Conservation (phyloP, 164 flowering plant species). For the Stephania japonica region DNA sequence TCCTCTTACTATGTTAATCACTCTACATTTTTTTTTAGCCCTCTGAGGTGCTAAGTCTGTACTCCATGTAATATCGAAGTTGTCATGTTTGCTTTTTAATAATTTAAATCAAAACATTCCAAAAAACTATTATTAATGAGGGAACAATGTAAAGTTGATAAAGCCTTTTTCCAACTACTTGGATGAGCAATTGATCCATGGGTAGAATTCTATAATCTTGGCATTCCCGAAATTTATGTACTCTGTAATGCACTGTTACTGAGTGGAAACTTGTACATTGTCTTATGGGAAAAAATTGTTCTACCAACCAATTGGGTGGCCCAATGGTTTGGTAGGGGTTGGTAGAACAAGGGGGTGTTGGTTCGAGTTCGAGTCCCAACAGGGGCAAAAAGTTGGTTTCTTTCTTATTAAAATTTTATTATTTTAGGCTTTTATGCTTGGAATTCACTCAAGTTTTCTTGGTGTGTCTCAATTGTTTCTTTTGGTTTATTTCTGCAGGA, state of each 20-base stretch:
- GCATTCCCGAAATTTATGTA: not conserved
- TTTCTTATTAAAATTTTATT: not conserved
- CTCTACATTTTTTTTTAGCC: not conserved
- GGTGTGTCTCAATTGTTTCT: not conserved
- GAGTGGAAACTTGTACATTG: not conserved
- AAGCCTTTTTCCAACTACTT: not conserved
- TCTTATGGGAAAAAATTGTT: not conserved
- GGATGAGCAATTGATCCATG: not conserved
- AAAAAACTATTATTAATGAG: not conserved
- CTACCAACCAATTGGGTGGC: no score
- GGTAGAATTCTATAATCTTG: not conserved
- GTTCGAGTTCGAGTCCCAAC: no score
- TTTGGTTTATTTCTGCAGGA: slow-evolving; percentile 41
- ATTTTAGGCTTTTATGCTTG: not conserved
- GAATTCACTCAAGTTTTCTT: not conserved
- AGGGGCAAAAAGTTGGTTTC: not conserved
- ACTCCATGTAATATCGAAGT: not conserved
- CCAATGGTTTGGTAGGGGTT: not conserved
- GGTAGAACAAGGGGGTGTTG: no score
- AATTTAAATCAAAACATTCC: not conserved
- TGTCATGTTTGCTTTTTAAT: not conserved
- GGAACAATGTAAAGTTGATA: not conserved
- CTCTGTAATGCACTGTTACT: not conserved
- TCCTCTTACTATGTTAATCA: not conserved
- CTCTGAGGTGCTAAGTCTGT: not conserved